Percentiles rank a stretch among this genome's conserved stretches.
Conservation (phyloP, 2,329 filamentous ascomycete genomes). For the Gnomoniopsis smithogilvyi region DNA sequence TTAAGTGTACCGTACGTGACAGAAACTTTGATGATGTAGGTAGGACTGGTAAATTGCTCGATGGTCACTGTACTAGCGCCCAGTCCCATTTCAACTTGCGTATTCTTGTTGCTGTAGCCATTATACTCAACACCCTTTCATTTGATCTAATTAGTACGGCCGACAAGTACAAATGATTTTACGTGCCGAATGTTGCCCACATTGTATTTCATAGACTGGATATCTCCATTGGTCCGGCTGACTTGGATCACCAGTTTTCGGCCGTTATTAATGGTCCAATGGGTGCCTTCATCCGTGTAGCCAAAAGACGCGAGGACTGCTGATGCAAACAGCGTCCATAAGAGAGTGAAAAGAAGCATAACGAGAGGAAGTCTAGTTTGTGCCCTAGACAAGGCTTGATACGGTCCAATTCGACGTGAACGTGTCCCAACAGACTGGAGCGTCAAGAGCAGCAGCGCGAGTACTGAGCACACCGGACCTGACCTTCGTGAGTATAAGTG, state of each 20-base stretch:
- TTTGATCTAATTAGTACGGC: background rate
- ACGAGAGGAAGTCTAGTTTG: background rate
- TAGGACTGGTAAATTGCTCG: slow-evolving; percentile 16
- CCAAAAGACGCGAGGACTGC: slow-evolving; percentile 35
- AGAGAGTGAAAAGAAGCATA: slow-evolving; percentile 26
- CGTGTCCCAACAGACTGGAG: background rate
- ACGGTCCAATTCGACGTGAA: background rate
- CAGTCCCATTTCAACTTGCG: slow-evolving; percentile 30
- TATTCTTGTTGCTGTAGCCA: slow-evolving; percentile 28
- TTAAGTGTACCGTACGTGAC: slow-evolving; percentile 31
- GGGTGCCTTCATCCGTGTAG: slow-evolving; percentile 34
- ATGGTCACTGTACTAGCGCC: slow-evolving; percentile 30
- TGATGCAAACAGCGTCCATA: slow-evolving; percentile 26
- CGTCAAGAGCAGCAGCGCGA: too few relatives aligned
- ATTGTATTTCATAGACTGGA: slow-evolving; percentile 30
- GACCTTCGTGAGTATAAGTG: too few relatives aligned
- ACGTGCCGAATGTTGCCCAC: background rate
- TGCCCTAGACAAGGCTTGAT: background rate
- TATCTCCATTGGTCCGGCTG: slow-evolving; percentile 32
- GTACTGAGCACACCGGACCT: too few relatives aligned
- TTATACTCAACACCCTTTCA: slow-evolving; percentile 29
- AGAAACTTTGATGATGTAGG: slow-evolving; percentile 32
- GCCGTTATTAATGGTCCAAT: slow-evolving; percentile 35
- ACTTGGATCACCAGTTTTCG: slow-evolving; percentile 31
- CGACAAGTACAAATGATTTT: background rate